Base-by-base conservation (phyloP, 495 filamentous ascomycete species). In the Tricharina praecox region DNA sequence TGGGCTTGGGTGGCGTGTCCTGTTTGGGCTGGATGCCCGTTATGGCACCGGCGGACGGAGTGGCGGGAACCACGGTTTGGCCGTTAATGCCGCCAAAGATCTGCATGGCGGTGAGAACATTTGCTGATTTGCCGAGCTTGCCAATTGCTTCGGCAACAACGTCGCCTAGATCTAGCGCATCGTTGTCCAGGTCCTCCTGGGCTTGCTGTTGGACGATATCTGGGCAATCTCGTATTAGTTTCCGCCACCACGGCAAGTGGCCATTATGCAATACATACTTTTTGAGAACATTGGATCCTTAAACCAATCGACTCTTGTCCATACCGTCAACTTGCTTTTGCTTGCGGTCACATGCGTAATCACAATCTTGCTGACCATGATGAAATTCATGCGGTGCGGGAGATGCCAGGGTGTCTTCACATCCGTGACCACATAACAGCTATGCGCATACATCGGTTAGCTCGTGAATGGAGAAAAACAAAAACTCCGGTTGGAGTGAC, bases 271-370 rank as follows among this genome's bases (percentile, higher is more conserved):
- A n/a, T 21, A 45, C 50, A 15, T 33, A 54, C 54, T 77, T 64
- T 75, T 82, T 50, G 65, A 79, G 54, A 74, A 75, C 45, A 64
- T 68, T 2, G 79, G 78, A 32, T 72, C 65, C 55, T 74, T 76
- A 23, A 76, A 71, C 90, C 90, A 97, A 46, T 83, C 82, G 16
- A 93, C 79, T 52, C 79, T 79, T 23, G 77, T 85, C 64, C 81
- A 94, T 40, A 97, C 75, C 16, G 85, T 76, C 34, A 97, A 72
- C 63, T 88, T 95, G 62, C 85, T 87, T 61, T 81, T 87, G 13
- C 82, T 85, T 62, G 94, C 95, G 13, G 83, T 75, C 45, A 86
- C 70, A 60, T 94, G 84, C 8, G 90, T 94, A 50, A 97, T 93
- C 39, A 93, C 85, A 45, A 94, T 76, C 66, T 94, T 95, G 51